Conservation (phyloP, 306 rosid species). For the Comarum palustre region DNA sequence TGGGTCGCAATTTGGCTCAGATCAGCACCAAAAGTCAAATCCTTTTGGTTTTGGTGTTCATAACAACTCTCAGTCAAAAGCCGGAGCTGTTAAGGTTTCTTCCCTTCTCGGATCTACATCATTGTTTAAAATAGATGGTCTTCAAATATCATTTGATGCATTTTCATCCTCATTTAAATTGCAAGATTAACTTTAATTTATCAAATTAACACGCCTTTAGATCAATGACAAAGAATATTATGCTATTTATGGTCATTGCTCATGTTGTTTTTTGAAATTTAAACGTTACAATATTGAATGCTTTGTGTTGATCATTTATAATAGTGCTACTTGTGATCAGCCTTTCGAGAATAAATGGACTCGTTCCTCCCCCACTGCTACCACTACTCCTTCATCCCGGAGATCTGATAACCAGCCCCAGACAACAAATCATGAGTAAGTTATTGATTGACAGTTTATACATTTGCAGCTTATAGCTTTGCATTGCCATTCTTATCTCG, state of each 20-base stretch:
- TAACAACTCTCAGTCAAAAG: conserved; percentile 39
- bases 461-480: conserved; percentile 16
- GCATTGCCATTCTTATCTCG: conserved; percentile 15
- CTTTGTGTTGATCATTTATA: not conserved
- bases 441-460: conserved; percentile 20
- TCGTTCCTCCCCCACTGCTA: conserved; percentile 48
- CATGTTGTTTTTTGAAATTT: conserved; percentile 22
- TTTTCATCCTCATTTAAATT: not conserved
- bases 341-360: conserved; percentile 81
- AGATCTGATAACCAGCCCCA: conserved; percentile 51
- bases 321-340: conserved; percentile 40
- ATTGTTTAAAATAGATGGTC: not conserved
- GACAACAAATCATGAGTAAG: conserved; percentile 57
- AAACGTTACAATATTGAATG: not conserved
- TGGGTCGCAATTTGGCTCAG: conserved; percentile 38
- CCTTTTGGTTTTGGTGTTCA: conserved; percentile 83
- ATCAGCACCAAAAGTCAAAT: conserved; percentile 50
- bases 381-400: conserved; percentile 27
- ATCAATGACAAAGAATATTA: not conserved
- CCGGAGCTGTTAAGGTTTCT: conserved; percentile 47
- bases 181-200: conserved; percentile 9
- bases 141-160: not conserved
- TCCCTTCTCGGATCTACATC: conserved; percentile 11
- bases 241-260: not conserved
- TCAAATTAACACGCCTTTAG: conserved; percentile 7